Base-by-base conservation (phyloP, 2,329 filamentous ascomycete genomes). In the Fusarium chuoi region DNA sequence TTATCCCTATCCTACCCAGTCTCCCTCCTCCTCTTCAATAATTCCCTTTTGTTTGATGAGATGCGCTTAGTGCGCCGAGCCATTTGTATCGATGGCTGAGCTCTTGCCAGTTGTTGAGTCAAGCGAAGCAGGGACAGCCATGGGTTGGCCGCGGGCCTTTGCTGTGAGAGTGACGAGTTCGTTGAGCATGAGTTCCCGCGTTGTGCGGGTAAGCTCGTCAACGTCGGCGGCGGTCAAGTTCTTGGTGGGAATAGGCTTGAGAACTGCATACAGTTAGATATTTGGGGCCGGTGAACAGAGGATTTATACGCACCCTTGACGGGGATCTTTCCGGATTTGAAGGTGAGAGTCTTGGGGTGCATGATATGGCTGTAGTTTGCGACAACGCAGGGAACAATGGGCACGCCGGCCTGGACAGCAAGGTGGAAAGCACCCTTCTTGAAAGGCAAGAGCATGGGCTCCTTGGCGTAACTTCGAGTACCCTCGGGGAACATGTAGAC, bases 361-460 rank as follows among this genome's bases (percentile, higher is more conserved):
- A 95, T 83, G 39, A 95, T 80, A 80, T 94, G 89, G 77, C 91
- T 91, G 82, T 96, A 96, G 83, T 95, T 95, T 80, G 93, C 93
- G 36, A 90, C 89, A 52, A 95, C 92, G 41, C 97, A 89, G 0
- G 96, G 96, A 7, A 99, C 92, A 78, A 99, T 94, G 33, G 95
- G 95, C 11, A 98, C 96, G 75, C 94, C 93, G 5, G 96, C 96
- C 86, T 98, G 94, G 26, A 99, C 90, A 51, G 96, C 96, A 39
- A 99, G 88, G 82, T 99, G 96, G 84, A 99, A 99, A 52, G 96
- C 96, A 68, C 96, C 96, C 87, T 99, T 99, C 86, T 99, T 99
- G 88, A 98, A 99, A n/a, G 95, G 94, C 62, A 98, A 86, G 78
- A 99, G 85, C 67, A 88, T 89, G 4, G 96, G 93, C 62, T 95